Conservation (phyloP, 257 asterid species). For the Cynanchum wilfordii region DNA sequence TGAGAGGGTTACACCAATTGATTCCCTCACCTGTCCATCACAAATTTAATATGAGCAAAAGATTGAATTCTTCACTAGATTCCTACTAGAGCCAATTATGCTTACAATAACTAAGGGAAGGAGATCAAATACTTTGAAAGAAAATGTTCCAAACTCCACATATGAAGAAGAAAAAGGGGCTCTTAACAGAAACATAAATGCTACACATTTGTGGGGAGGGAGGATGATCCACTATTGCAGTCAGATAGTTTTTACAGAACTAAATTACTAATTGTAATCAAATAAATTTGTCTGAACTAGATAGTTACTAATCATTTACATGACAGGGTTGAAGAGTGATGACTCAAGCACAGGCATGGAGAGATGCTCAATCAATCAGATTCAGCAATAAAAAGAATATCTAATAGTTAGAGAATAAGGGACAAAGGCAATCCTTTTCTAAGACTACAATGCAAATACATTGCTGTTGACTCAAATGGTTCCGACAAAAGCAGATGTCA, state of each 20-base stretch:
- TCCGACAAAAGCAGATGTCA: background rate
- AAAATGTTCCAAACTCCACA: background rate
- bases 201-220: background rate
- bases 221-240: background rate
- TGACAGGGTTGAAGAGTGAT: background rate
- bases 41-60: background rate
- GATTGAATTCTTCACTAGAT: background rate
- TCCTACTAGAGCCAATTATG: background rate
- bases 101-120: background rate
- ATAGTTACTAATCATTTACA: background rate
- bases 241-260: background rate
- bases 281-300: background rate
- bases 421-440: no score
- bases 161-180: background rate
- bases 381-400: background rate
- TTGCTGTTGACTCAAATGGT: background rate
- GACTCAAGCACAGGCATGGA: background rate
- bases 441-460: background rate
- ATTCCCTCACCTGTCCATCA: conserved; percentile 83
- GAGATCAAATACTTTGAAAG: background rate
- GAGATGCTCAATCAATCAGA: background rate
- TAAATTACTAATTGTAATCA: background rate
- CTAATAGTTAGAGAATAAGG: background rate
- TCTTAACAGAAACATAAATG: background rate
- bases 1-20: conserved; percentile 84